Base-by-base conservation (phyloP, 2,329 filamentous ascomycete species). In the Aspergillus fructus region DNA sequence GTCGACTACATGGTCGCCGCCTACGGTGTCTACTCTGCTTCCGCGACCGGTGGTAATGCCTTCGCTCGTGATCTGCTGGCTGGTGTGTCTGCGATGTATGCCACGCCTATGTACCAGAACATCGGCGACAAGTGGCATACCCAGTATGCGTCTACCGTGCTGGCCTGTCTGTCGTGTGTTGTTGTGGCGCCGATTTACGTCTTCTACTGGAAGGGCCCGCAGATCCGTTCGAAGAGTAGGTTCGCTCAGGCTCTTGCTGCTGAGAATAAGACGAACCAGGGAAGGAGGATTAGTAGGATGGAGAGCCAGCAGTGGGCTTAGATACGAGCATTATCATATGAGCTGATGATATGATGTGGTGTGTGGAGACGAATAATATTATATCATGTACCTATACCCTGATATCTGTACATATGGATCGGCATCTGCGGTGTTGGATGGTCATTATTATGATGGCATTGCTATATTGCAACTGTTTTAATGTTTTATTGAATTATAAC, bases 1-100 rank as follows among this genome's bases (percentile, higher is more conserved):
- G 89, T 90, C 62, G 87, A 91, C 71, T 91, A 91, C 75, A 90
- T 90, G 83, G 84, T 90, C 41, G 87, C 85, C 56, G 86, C 88
- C 0, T 90, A 91, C 65, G 89, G 89, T 0, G 84, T 85, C 0
- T 91, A 89, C 70, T 85, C 87, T 2, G 88, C 89, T 1, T 90
- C 87, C 0, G 89, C 89, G 0, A 91, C 89, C 0, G 89, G 89
- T 41, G 89, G 89, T 23, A 91, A 91, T 61, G 89, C 88, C 2
- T 90, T 88, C 75, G 82, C 87, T 2, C 82, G 89, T 62, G 89
- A 91, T 67, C 86, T 91, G 72, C 76, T 91, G 0, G 89, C 89
- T 2, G 89, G 89, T 72, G 79, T 90, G 8, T 82, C 89, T 1
- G 89, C 88, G 1, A 79, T 90, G 49, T 87, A 86, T 13, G 85